These are phyloP conservation scores for Paecilomyces formosus DNA, from an alignment of 2,329 filamentous ascomycete species.

Conservation along the genomic window DNA sequence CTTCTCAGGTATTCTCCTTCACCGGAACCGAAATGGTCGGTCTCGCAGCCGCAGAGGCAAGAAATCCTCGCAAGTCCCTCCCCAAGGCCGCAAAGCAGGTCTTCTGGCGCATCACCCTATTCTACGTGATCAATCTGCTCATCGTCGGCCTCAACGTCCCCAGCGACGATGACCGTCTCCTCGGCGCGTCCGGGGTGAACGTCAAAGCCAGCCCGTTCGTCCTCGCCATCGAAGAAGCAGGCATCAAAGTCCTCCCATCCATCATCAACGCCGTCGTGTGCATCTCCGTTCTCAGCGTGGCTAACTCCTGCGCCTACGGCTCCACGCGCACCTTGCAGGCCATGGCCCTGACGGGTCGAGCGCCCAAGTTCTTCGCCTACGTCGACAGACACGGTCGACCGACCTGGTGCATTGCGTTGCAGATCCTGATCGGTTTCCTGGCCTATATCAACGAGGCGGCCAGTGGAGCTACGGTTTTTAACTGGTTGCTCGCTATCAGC, in stretches of 20 bases:
- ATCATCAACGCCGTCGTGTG: slow-evolving; percentile 63
- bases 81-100: slow-evolving; percentile 44
- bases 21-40: slow-evolving; percentile 49
- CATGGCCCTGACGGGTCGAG: slow-evolving; percentile 40
- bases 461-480: slow-evolving; percentile 48
- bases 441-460: slow-evolving; percentile 35
- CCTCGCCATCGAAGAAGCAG: slow-evolving; percentile 55
- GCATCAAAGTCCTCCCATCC: slow-evolving; percentile 52
- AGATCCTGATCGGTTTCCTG: slow-evolving; percentile 33
- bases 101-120: slow-evolving; percentile 45
- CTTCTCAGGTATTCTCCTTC: slow-evolving; percentile 42
- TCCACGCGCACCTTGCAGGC: slow-evolving; percentile 52
- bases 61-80: slow-evolving; percentile 44
- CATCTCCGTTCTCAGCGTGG: slow-evolving; percentile 53
- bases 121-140: slow-evolving; percentile 41
- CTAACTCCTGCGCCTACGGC: slow-evolving; percentile 52
- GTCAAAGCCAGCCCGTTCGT: slow-evolving; percentile 57
- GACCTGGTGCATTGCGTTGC: slow-evolving; percentile 32
- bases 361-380: slow-evolving; percentile 37
- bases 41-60: slow-evolving; percentile 46
- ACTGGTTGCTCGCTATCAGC: slow-evolving; percentile 59
- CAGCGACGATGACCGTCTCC: slow-evolving; percentile 30
- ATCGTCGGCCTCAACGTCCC: slow-evolving; percentile 41
- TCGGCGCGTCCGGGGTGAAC: slow-evolving; percentile 33
- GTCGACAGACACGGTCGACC: slow-evolving; percentile 41